A percentile compares a stretch with the other conserved stretches of the same genome.
phyloP scores from a whole-genome alignment of 2,329 filamentous ascomycete species.

The Penicillium griseofulvum region DNA sequence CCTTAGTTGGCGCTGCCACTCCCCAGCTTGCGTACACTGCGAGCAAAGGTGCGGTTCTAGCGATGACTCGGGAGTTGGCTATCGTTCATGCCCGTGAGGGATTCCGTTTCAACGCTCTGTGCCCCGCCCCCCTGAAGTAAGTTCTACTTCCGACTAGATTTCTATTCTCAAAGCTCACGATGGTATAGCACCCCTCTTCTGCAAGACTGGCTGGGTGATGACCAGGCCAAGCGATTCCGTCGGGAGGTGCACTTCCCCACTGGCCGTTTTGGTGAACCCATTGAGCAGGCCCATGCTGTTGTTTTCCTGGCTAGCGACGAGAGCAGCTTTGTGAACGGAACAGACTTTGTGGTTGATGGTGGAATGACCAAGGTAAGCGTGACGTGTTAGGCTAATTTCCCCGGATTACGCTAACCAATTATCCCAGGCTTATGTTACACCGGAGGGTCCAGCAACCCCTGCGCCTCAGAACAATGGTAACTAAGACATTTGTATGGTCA shows the following conservation, averaged over 20 bases:
- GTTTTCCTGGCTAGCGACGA: conserved; percentile 85
- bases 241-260: conserved; percentile 87
- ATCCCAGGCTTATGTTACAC: conserved; percentile 66
- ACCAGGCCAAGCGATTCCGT: conserved; percentile 73
- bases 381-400: neutral
- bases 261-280: conserved; percentile 86
- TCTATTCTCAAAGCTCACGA: neutral
- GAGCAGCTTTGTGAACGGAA: conserved; percentile 84
- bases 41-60: conserved; percentile 87
- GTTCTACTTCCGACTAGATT: conserved; percentile 5
- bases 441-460: conserved; percentile 56
- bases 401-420: conserved; percentile 12
- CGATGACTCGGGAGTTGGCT: conserved; percentile 83
- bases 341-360: conserved; percentile 92
- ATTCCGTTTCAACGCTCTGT: conserved; percentile 86
- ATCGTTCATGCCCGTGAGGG: conserved; percentile 89
- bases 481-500: neutral
- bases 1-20: conserved; percentile 80
- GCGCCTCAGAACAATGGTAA: conserved; percentile 52
- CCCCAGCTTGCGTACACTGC: conserved; percentile 91
- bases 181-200: conserved; percentile 69
- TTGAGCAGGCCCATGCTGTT: conserved; percentile 88
- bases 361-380: conserved; percentile 69
- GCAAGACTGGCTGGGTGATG: conserved; percentile 91
- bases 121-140: conserved; percentile 82